Evolutionary conservation across 768 basidiomycete genomes (phyloP).

Genomic region (Mycena haematopus): DNA sequence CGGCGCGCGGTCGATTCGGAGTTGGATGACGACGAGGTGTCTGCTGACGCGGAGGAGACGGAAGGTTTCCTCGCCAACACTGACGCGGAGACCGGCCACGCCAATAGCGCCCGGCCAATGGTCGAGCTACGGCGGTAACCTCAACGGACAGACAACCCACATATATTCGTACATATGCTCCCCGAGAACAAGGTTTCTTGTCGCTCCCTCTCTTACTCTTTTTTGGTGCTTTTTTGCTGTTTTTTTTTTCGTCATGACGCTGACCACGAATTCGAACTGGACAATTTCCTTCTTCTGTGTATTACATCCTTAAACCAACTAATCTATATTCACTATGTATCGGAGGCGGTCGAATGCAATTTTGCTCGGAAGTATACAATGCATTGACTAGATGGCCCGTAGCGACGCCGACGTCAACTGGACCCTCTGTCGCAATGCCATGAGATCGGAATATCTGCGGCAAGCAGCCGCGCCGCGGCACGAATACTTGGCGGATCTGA

Average conservation of each 20-base stretch:
- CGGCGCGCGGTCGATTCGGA: constrained; percentile 65
- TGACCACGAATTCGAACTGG: not conserved
- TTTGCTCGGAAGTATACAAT: not conserved
- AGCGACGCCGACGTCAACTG: no score
- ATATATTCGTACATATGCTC: not conserved
- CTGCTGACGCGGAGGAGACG: constrained; percentile 23
- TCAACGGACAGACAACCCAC: not conserved
- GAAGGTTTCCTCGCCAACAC: constrained; percentile 25
- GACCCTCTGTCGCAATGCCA: no score
- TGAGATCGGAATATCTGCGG: no score
- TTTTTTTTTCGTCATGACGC: not conserved
- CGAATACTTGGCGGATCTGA: no score
- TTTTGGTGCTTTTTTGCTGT: not conserved
- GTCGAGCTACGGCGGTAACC: constrained; percentile 15
- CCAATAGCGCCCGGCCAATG: constrained; percentile 11
- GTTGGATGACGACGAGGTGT: constrained; percentile 45
- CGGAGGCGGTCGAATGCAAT: not conserved
- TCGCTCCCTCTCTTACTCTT: not conserved
- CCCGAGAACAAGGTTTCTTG: not conserved
- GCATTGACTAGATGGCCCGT: no score
- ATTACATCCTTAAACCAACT: not conserved
- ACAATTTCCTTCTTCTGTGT: constrained; percentile 4
- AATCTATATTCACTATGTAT: constrained; percentile 28
- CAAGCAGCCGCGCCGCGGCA: no score
- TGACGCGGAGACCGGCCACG: not conserved